phyloP scores from a whole-genome alignment of 108 stramenopile genomes.

The Fragilaria radians region DNA sequence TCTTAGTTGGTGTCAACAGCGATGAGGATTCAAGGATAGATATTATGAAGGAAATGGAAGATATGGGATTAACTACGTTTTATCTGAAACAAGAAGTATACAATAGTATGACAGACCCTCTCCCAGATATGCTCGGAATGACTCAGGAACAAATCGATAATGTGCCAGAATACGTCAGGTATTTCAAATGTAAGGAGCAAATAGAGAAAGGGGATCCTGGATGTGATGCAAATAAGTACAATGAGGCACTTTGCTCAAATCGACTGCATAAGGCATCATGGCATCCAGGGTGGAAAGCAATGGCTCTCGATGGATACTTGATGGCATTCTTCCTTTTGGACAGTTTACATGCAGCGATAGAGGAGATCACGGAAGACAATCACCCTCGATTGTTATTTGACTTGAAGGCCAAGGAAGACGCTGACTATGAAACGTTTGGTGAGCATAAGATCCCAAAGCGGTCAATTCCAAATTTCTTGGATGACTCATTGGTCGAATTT shows the following conservation, averaged over 20 bases:
- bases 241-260: too few species aligned
- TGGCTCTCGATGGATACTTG: constrained; percentile 33
- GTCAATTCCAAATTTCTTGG: neutral
- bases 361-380: constrained; percentile 11
- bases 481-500: constrained; percentile 7
- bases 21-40: too few species aligned
- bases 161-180: constrained; percentile 26
- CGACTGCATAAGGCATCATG: constrained; percentile 20
- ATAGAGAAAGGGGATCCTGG: constrained; percentile 42
- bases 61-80: neutral
- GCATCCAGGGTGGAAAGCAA: constrained; percentile 48
- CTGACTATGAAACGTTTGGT: neutral
- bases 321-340: constrained; percentile 37
- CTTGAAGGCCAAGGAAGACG: constrained; percentile 1
- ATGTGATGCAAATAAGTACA: constrained; percentile 16
- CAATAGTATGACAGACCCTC: too few species aligned
- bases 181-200: constrained; percentile 24
- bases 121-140: constrained; percentile 26
- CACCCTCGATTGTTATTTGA: neutral
- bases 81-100: neutral
- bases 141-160: constrained; percentile 15
- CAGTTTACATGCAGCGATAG: too few species aligned
- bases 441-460: neutral
- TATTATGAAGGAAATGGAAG: too few species aligned
- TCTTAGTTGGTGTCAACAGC: constrained; percentile 13